Percentiles rank a stretch among this genome's conserved stretches.
Evolutionary conservation across 179 eudicot genomes (phyloP).

Genomic region (Carnegiea gigantea): DNA sequence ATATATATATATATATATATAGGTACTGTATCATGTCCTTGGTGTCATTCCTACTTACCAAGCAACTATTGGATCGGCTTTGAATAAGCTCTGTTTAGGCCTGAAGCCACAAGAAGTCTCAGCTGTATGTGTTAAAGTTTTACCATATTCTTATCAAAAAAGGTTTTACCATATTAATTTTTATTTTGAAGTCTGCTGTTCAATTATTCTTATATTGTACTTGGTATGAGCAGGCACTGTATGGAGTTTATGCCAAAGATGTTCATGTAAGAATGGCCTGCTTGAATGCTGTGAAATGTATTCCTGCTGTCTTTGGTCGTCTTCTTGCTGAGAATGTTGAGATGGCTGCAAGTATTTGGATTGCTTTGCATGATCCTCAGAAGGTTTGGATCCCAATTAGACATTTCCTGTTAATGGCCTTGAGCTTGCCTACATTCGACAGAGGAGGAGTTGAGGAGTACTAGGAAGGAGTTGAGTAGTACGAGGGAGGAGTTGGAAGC

Average conservation of each 20-base stretch:
- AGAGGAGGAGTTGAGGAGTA: too few species aligned
- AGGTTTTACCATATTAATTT: neutral
- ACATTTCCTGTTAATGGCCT: neutral
- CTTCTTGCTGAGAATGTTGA: constrained; percentile 75
- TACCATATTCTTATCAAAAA: neutral
- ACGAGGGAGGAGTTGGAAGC: too few species aligned
- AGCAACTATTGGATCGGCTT: constrained; percentile 75
- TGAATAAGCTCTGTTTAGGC: constrained; percentile 94
- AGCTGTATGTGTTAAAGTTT: constrained; percentile 51
- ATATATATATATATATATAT: too few species aligned
- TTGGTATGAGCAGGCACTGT: constrained; percentile 59
- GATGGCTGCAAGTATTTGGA: constrained; percentile 92
- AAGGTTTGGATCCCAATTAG: constrained; percentile 52
- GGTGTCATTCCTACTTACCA: constrained; percentile 85
- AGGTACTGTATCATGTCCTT: constrained; percentile 96
- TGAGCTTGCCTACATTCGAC: too few species aligned
- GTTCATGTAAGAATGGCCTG: constrained; percentile 93
- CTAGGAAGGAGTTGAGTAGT: too few species aligned
- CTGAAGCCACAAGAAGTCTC: constrained; percentile 77
- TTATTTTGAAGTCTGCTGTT: constrained; percentile 6
- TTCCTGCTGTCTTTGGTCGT: constrained; percentile 84
- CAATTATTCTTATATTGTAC: constrained; percentile 1
- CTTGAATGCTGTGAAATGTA: constrained; percentile 91
- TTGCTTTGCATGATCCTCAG: constrained; percentile 92
- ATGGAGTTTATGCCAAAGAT: constrained; percentile 90